Conservation (phyloP, 2,329 filamentous ascomycete genomes). For the Celoporthe dispersa region DNA sequence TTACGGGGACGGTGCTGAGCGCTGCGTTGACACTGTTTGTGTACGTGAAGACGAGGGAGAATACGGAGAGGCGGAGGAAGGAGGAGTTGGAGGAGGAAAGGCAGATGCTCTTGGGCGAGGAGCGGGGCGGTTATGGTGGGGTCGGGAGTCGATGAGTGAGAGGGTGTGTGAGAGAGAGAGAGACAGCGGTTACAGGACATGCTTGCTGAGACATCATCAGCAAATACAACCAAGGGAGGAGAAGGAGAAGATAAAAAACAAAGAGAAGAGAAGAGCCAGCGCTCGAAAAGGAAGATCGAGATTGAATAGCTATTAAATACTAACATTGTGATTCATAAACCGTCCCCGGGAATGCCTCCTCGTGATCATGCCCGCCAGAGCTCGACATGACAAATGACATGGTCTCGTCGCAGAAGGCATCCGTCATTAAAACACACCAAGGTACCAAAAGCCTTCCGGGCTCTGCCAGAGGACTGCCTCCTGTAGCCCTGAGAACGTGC, state of each 20-base stretch:
- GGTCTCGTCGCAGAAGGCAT: neutral
- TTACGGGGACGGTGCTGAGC: constrained; percentile 59
- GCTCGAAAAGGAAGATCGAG: no score
- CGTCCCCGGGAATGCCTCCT: neutral
- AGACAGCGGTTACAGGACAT: no score
- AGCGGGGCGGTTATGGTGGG: neutral
- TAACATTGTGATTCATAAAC: neutral
- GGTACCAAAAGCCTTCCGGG: neutral
- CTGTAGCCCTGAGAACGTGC: neutral
- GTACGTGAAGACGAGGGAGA: constrained; percentile 30
- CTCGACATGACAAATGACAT: neutral
- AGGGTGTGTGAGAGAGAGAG: neutral
- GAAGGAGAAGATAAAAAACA: no score
- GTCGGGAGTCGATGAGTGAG: neutral
- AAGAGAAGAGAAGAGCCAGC: no score
- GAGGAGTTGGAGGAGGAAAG: neutral
- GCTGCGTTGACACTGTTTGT: constrained; percentile 60
- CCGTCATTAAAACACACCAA: neutral
- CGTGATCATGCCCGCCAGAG: neutral
- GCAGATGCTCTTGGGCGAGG: neutral
- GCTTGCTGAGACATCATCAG: no score
- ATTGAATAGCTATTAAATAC: neutral
- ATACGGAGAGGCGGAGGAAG: constrained; percentile 1
- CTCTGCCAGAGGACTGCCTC: neutral
- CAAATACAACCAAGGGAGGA: no score